Percentiles rank a stretch among this genome's conserved stretches.
Evolutionary conservation across 495 filamentous ascomycete species (phyloP).

Genomic region (Neurospora sp.): DNA sequence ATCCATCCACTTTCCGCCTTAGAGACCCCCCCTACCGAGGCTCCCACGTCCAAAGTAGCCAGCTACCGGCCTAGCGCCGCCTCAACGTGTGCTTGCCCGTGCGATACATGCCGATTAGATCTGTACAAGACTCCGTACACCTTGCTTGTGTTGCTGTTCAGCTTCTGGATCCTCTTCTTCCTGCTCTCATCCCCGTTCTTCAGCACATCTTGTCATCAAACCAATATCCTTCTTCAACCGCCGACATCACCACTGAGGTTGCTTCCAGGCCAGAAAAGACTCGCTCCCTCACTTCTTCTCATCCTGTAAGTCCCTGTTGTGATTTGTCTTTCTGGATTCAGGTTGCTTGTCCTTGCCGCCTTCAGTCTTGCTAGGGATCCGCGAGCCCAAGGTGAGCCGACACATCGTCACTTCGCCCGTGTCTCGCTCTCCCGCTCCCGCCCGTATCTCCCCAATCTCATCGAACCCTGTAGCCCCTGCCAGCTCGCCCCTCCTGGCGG

Average conservation of each 20-base stretch:
- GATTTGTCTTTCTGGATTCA: slow-evolving; percentile 4
- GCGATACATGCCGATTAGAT: background rate
- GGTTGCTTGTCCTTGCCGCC: background rate
- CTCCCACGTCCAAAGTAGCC: background rate
- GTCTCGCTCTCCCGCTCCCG: slow-evolving; percentile 13
- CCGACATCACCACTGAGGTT: background rate
- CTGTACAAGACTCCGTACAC: background rate
- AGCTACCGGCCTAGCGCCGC: background rate
- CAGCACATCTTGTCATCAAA: slow-evolving; percentile 1
- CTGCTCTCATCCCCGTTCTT: background rate
- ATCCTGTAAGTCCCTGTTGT: slow-evolving; percentile 2
- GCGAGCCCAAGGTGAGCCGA: slow-evolving; percentile 6
- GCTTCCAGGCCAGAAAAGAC: background rate
- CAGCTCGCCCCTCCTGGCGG: slow-evolving; percentile 1
- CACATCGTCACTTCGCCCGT: slow-evolving; percentile 8
- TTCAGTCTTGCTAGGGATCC: slow-evolving; percentile 2
- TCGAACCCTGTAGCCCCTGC: background rate
- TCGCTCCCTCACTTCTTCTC: slow-evolving; percentile 6
- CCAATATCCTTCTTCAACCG: background rate
- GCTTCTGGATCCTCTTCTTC: background rate
- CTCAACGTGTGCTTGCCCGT: background rate
- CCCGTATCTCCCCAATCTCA: background rate
- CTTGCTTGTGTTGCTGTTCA: background rate
- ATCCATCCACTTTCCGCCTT: slow-evolving; percentile 4
- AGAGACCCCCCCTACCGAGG: background rate